These are phyloP conservation scores for Cercospora berteroae DNA, from an alignment of 2,329 filamentous ascomycete species.

Conservation along the genomic window DNA sequence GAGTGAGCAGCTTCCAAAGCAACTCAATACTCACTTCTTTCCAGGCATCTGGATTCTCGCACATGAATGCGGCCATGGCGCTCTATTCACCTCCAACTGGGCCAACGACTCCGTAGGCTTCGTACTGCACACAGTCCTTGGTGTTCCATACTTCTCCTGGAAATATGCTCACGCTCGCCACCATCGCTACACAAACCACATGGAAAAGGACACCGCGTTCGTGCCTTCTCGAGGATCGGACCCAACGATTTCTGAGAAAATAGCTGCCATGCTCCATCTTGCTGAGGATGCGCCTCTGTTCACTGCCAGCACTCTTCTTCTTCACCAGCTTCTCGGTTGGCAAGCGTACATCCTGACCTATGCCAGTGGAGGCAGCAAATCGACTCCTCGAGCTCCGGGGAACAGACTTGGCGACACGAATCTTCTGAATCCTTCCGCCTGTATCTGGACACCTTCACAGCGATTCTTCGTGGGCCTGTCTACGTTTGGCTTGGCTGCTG, in stretches of 20 bases:
- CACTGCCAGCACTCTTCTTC: conserved; percentile 20
- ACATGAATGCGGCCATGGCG: conserved; percentile 69
- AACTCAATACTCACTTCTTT: background rate
- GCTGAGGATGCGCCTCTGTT: conserved; percentile 33
- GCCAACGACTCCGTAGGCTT: conserved; percentile 65
- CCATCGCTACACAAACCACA: conserved; percentile 59
- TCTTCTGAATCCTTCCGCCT: conserved; percentile 61
- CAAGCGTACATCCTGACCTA: conserved; percentile 32
- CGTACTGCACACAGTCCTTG: conserved; percentile 62
- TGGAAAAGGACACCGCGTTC: conserved; percentile 39
- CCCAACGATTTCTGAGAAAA: conserved; percentile 4
- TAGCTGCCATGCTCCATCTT: conserved; percentile 22
- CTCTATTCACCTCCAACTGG: conserved; percentile 57
- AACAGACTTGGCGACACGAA: conserved; percentile 20
- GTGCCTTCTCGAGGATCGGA: conserved; percentile 32
- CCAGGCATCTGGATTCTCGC: conserved; percentile 67
- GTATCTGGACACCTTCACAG: conserved; percentile 48
- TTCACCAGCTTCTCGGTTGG: conserved; percentile 34
- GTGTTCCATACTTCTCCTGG: conserved; percentile 72
- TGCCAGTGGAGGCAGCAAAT: conserved; percentile 24
- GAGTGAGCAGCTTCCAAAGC: background rate
- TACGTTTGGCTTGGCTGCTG: conserved; percentile 59
- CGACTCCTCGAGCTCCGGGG: conserved; percentile 4
- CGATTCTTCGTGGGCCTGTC: conserved; percentile 57
- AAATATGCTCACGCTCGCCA: conserved; percentile 68